A percentile compares a stretch with the other conserved stretches of the same genome.
Conservation (phyloP, 345 rosid genomes). For the Hibiscus trionum region DNA sequence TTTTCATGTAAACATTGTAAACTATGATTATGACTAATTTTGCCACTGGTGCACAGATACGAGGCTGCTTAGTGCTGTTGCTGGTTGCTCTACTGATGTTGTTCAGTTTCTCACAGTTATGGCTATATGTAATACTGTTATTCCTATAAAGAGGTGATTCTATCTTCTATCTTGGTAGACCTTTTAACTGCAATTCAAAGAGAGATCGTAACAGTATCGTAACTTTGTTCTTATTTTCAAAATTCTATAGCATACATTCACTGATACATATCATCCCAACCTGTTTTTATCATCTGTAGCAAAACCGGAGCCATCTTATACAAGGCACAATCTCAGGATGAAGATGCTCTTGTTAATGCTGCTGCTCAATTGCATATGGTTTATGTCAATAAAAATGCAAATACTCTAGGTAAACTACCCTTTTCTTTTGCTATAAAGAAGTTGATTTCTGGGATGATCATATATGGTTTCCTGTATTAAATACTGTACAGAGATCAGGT, state of each 20-base stretch:
- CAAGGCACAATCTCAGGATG: conserved; percentile 98
- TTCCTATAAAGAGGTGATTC: conserved; percentile 71
- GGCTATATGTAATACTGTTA: conserved; percentile 93
- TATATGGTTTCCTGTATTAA: conserved; percentile 9
- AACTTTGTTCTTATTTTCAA: not conserved
- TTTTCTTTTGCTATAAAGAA: conserved; percentile 17
- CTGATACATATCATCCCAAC: conserved; percentile 5
- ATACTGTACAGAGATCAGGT: conserved; percentile 59
- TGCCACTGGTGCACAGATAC: conserved; percentile 35
- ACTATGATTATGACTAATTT: conserved; percentile 1
- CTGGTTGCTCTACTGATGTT: conserved; percentile 72
- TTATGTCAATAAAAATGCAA: conserved; percentile 58
- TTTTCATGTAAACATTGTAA: not conserved
- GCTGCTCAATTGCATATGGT: conserved; percentile 84
- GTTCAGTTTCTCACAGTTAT: conserved; percentile 79
- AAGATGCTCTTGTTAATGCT: conserved; percentile 96
- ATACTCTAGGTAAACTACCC: conserved; percentile 51
- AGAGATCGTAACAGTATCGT: not conserved
- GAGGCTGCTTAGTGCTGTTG: conserved; percentile 59
- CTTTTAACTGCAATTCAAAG: conserved; percentile 1
- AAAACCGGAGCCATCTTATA: conserved; percentile 71
- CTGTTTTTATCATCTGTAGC: conserved; percentile 31
- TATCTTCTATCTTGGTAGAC: conserved; percentile 2
- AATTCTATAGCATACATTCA: conserved; percentile 1
- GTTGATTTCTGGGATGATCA: conserved; percentile 9